phyloP scores from a whole-genome alignment of 2,329 filamentous ascomycete species.

The Monascus ruber region DNA sequence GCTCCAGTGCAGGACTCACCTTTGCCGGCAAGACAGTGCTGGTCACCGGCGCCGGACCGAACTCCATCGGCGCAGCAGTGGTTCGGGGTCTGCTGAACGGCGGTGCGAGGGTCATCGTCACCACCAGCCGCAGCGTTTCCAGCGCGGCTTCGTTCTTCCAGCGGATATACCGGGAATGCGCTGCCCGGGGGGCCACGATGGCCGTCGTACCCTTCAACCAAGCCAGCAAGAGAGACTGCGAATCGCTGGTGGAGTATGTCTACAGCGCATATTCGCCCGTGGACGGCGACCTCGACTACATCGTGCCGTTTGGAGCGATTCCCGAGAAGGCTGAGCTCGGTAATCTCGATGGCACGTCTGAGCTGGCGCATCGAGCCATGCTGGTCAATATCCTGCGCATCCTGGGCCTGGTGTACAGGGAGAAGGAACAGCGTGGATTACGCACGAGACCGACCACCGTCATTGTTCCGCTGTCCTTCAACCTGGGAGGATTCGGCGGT shows the following conservation, averaged over 20 bases:
- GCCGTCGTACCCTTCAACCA: constrained; percentile 31
- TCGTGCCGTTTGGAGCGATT: constrained; percentile 35
- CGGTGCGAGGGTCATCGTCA: constrained; percentile 30
- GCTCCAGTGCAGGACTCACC: constrained; percentile 8
- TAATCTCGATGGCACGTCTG: constrained; percentile 20
- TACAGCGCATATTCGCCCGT: constrained; percentile 19
- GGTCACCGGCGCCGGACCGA: constrained; percentile 26
- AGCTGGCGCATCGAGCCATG: constrained; percentile 31
- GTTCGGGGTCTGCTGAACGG: constrained; percentile 20
- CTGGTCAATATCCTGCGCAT: constrained; percentile 29
- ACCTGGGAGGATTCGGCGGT: constrained; percentile 33
- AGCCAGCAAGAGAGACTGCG: constrained; percentile 29
- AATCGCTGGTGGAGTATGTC: constrained; percentile 27
- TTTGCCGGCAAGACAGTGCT: constrained; percentile 22
- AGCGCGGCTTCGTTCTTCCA: constrained; percentile 22
- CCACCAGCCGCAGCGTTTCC: constrained; percentile 24
- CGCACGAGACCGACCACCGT: constrained; percentile 27
- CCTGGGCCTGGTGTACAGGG: constrained; percentile 22
- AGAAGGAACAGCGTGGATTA: constrained; percentile 18
- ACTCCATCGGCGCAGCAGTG: constrained; percentile 26
- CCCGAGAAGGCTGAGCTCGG: constrained; percentile 27
- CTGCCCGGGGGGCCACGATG: constrained; percentile 23
- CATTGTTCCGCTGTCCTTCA: constrained; percentile 34
- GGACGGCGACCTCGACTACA: constrained; percentile 27
- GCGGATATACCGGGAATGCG: constrained; percentile 21